phyloP scores from a whole-genome alignment of 306 rosid species.

The Cucumis sativus region DNA sequence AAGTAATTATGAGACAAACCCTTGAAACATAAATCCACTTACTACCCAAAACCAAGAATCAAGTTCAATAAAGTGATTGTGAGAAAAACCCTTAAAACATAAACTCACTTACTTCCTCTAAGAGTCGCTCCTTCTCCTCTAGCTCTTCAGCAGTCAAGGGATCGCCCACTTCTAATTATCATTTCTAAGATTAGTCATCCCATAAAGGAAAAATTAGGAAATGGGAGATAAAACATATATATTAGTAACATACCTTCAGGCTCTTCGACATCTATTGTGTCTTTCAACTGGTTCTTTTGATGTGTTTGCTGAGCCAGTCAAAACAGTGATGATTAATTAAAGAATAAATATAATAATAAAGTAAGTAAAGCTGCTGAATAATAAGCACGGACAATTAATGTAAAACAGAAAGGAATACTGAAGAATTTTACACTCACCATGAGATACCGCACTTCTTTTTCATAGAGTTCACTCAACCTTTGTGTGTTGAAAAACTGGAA shows the following conservation, averaged over 20 bases:
- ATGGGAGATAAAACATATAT: background rate
- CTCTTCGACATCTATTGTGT: constrained; percentile 92
- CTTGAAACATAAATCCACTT: too few species aligned
- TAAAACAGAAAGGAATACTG: background rate
- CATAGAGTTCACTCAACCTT: constrained; percentile 87
- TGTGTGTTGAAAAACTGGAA: constrained; percentile 93
- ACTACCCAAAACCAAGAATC: constrained; percentile 36
- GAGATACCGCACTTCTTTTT: constrained; percentile 93
- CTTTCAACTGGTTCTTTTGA: constrained; percentile 95
- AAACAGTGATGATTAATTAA: constrained; percentile 5
- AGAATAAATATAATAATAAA: background rate
- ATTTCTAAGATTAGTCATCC: constrained; percentile 12
- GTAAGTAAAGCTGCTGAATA: background rate
- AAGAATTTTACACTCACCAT: constrained; percentile 52
- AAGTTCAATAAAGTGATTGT: constrained; percentile 13
- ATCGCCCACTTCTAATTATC: constrained; percentile 64
- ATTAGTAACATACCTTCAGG: constrained; percentile 50
- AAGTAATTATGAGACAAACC: background rate
- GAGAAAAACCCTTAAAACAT: constrained; percentile 7
- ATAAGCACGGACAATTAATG: background rate
- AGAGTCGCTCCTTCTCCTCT: constrained; percentile 85
- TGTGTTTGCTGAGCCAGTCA: constrained; percentile 64
- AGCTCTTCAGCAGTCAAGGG: constrained; percentile 92
- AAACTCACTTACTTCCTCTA: constrained; percentile 50
- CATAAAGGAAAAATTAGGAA: background rate